Conservation (phyloP, 129 eudicot genomes). For the Artemisia tridentata region DNA sequence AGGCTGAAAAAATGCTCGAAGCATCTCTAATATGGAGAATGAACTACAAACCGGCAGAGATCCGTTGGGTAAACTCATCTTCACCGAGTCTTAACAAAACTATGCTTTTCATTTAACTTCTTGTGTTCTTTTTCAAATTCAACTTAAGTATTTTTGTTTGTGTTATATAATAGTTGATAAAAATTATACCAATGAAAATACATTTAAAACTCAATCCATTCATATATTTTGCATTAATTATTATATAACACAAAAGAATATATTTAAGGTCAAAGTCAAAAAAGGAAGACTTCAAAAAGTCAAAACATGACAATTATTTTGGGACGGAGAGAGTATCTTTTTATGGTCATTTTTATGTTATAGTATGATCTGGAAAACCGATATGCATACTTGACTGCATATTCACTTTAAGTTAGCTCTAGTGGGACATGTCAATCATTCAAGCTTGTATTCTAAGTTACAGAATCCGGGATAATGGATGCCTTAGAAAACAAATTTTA, state of each 20-base stretch:
- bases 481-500: too few relatives aligned
- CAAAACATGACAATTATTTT: too few relatives aligned
- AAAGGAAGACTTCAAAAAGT: too few relatives aligned
- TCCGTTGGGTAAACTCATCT: conserved; percentile 59
- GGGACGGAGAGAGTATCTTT: background rate
- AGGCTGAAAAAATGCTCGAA: conserved; percentile 82
- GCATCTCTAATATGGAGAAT: conserved; percentile 71
- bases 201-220: too few relatives aligned
- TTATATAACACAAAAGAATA: too few relatives aligned
- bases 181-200: too few relatives aligned
- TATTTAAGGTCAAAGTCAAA: too few relatives aligned
- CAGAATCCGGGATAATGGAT: background rate
- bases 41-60: conserved; percentile 72
- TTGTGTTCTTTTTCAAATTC: background rate
- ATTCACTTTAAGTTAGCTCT: background rate
- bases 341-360: background rate
- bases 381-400: background rate
- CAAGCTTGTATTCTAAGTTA: background rate
- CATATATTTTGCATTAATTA: too few relatives aligned
- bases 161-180: too few relatives aligned
- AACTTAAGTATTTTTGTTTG: too few relatives aligned
- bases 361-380: background rate
- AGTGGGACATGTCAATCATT: background rate
- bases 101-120: background rate
- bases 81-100: background rate